Evolutionary conservation across 1,139 yeast genomes (phyloP), one percentile per base, ranked within the genome.

Genomic region (Lodderomyces beijingensis): DNA sequence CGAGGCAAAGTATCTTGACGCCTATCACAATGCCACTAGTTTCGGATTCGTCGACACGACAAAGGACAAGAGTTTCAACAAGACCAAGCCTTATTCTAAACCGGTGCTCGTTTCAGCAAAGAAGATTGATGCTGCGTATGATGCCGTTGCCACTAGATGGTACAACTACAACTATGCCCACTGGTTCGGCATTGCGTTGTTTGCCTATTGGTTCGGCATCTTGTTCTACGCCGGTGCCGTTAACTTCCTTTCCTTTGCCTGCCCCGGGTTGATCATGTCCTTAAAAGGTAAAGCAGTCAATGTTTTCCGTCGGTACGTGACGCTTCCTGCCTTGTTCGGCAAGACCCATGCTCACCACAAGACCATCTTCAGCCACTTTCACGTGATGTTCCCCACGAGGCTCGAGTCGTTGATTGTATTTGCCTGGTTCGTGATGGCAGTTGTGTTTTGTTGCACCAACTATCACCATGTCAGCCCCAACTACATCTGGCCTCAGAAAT

Each of bases 371-470:
- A 53, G 58, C 5, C 41, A 58, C 23, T 48, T 62, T 30, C 55
- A 65, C 50, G 40, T 50, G 50, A 19, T 68, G 22, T 45, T 79
- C 17, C 94, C 94, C 1, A 77, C 88, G 1, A 67, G 93, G 42
- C 58, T 74, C 42, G 93, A 81, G 53, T 46, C 77, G 1, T 42
- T 75, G 8, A 57, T 75, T 36, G 59, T 80, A 18, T 50, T 58
- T 16, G 57, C 70, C 13, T 79, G 77, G 61, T 52, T 74, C 22
- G 51, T 72, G 3, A 57, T 79, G 44, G 69, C 68, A 24, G 42
- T 78, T 14, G 62, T 78, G 4, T 62, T 76, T 44, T 50, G 64
- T 36, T 54, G 64, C 11, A 54, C 65, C 21, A 59, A 67, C 28
- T 74, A 64, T 50, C 53, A 58, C 38, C 51, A 62, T 49, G 63